Evolutionary conservation across 2,329 filamentous ascomycete genomes (phyloP).

Genomic region (Chrysoporthe cubensis): DNA sequence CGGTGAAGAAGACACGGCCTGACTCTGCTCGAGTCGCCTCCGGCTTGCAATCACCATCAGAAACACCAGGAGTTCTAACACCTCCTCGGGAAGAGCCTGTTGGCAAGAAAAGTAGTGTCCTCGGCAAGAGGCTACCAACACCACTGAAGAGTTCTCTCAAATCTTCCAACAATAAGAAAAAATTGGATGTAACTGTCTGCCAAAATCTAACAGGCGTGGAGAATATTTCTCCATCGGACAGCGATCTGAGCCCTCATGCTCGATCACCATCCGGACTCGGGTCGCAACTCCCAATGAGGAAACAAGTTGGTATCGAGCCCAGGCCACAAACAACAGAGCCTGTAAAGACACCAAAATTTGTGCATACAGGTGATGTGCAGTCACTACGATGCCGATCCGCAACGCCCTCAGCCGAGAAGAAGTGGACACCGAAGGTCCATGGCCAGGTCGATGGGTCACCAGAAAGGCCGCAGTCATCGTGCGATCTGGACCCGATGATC

Average conservation of each 20-base stretch:
- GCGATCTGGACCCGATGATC: conserved; percentile 15
- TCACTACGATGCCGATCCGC: conserved; percentile 4
- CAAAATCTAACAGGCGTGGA: background rate
- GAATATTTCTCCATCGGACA: background rate
- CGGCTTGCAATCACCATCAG: background rate
- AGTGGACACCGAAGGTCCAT: background rate
- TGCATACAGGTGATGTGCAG: background rate
- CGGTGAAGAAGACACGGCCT: conserved; percentile 27
- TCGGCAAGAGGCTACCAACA: conserved; percentile 3
- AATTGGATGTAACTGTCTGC: background rate
- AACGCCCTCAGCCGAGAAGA: background rate
- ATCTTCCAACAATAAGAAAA: background rate
- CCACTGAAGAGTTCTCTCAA: conserved; percentile 27
- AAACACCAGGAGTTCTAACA: conserved; percentile 9
- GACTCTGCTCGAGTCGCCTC: conserved; percentile 14
- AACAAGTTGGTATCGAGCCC: background rate
- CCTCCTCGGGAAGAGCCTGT: conserved; percentile 22
- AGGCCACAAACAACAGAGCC: background rate
- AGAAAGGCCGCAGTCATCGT: conserved; percentile 10
- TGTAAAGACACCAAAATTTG: background rate
- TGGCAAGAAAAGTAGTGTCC: background rate
- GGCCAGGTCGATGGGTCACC: conserved; percentile 1
- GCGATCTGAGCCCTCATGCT: background rate
- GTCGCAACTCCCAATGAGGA: background rate
- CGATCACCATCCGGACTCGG: conserved; percentile 2